Evolutionary conservation across 805 yeast species (phyloP).

Genomic region (Jamesozyma gamospora): DNA sequence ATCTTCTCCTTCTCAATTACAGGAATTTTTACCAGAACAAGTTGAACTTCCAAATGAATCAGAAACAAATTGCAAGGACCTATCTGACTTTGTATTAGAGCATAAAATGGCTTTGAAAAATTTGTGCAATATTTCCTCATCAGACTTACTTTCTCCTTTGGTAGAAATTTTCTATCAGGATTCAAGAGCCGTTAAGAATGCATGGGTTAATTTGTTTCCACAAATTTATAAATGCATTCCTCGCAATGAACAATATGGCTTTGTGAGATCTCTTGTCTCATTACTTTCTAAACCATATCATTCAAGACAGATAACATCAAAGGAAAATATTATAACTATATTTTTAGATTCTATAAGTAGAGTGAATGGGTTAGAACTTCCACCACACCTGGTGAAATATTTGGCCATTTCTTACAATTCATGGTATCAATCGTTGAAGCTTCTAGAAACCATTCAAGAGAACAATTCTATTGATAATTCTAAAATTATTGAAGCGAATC

Average conservation of each 20-base stretch:
- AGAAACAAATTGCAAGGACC: constrained; percentile 11
- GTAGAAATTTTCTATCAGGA: constrained; percentile 75
- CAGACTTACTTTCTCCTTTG: constrained; percentile 59
- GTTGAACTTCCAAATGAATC: constrained; percentile 7
- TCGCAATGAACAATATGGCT: constrained; percentile 70
- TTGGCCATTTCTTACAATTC: constrained; percentile 79
- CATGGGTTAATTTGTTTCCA: constrained; percentile 84
- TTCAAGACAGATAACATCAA: constrained; percentile 73
- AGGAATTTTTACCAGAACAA: constrained; percentile 12
- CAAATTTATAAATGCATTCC: constrained; percentile 66
- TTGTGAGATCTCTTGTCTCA: constrained; percentile 70
- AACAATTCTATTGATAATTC: constrained; percentile 56
- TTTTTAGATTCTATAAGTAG: constrained; percentile 73
- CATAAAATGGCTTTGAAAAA: constrained; percentile 24
- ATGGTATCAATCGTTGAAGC: constrained; percentile 81
- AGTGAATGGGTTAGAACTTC: constrained; percentile 66
- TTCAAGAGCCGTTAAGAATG: constrained; percentile 63
- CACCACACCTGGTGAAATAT: constrained; percentile 88
- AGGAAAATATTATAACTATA: constrained; percentile 81
- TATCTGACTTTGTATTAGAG: constrained; percentile 24
- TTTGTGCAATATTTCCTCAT: constrained; percentile 39
- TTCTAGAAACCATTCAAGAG: constrained; percentile 62
- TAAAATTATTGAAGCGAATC: constrained; percentile 71
- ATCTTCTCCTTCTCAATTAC: constrained; percentile 31
- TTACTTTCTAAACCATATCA: constrained; percentile 86